Percentiles rank a stretch among this genome's conserved stretches.
These are phyloP conservation scores for Onygenales sp. DNA, from an alignment of 2,329 filamentous ascomycete genomes.

Conservation along the genomic window DNA sequence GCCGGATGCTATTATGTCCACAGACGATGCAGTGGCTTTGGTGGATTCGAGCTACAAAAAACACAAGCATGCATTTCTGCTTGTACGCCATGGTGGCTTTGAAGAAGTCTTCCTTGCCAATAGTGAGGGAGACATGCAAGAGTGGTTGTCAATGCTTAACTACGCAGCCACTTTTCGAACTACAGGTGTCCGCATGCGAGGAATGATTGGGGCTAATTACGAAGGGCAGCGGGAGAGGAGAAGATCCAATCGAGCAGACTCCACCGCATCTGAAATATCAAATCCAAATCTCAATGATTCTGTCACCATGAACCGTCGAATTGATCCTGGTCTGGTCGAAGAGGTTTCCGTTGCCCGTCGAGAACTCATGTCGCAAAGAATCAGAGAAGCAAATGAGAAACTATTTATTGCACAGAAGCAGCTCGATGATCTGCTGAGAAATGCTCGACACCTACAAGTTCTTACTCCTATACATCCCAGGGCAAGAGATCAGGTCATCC, in stretches of 20 bases:
- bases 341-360: constrained; percentile 77
- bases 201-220: constrained; percentile 73
- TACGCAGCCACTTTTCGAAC: constrained; percentile 92
- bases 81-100: constrained; percentile 74
- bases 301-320: constrained; percentile 63
- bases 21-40: constrained; percentile 81
- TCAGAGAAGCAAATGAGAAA: constrained; percentile 72
- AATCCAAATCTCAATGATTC: constrained; percentile 54
- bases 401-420: constrained; percentile 63
- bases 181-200: constrained; percentile 81
- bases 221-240: constrained; percentile 55
- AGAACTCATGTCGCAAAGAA: constrained; percentile 73
- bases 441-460: constrained; percentile 81
- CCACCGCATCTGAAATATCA: constrained; percentile 44
- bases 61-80: constrained; percentile 90
- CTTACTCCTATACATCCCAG: constrained; percentile 85
- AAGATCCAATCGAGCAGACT: constrained; percentile 62
- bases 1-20: constrained; percentile 86
- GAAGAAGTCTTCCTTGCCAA: constrained; percentile 90
- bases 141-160: constrained; percentile 93
- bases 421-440: constrained; percentile 73
- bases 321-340: constrained; percentile 72
- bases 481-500: constrained; percentile 75
- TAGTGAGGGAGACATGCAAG: constrained; percentile 83
- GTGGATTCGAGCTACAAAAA: constrained; percentile 77